Base-by-base conservation (phyloP, 306 rosid species). In the Begonia peltatifolia region DNA sequence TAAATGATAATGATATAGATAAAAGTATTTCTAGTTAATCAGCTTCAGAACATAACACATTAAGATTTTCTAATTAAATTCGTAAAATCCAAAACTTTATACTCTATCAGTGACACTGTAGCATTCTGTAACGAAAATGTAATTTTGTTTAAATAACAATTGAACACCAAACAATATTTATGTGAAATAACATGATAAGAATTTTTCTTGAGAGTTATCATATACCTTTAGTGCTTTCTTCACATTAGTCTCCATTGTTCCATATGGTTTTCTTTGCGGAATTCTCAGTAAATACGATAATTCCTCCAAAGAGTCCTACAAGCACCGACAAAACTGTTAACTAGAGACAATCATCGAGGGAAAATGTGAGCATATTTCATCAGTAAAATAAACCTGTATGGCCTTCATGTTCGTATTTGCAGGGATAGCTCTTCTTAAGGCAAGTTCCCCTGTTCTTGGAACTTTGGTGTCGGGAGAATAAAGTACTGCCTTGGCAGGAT, bases 211-310 rank as follows among this genome's bases (percentile, higher is more conserved):
- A 30, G 8, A 14, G 14, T 58, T 35, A 7, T 14, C 15, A 14
- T 36, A 11, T 67, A 85, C 95, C 87, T 89, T 85, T 53, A 85
- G 74, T 55, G 84, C 85, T 83, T 80, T 89, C 80, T 89, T 85
- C 62, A 89, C 95, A 76, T 76, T 83, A 60, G 90, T 83, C 71
- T 89, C 95, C 97, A 89, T 89, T 46, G 95, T 80, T 62, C 97
- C 97, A 66, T 66, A 89, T 55, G 97, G 95, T 61, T 85, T 89
- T 61, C 97, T 76, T 62, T 89, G 95, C 5, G 97, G 95, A 72
- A 89, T 89, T 79, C 95, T 80, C 52, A 85, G 71, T 63, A 82
- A 68, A 78, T 89, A 89, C 1, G 82, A 78, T 54, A 89, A 80
- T 62, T 89, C 95, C 58, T 85, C 97, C 14, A 89, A 76, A 53